Evolutionary conservation across 2,329 filamentous ascomycete genomes (phyloP).

Genomic region (Scedosporium boydii): DNA sequence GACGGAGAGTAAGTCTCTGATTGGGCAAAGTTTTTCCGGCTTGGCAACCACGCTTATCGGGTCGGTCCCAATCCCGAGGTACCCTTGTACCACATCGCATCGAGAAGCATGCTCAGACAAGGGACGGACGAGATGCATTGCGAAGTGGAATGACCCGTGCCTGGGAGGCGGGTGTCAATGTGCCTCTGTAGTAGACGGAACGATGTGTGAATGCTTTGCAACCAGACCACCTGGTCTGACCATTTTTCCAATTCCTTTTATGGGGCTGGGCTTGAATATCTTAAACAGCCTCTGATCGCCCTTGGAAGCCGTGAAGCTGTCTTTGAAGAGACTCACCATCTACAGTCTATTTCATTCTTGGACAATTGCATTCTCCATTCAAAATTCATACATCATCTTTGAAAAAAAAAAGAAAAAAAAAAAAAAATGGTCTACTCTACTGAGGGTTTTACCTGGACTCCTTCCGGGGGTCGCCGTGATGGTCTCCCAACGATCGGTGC

Average conservation of each 20-base stretch:
- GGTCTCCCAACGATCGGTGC: slow-evolving; percentile 2
- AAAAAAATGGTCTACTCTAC: neutral
- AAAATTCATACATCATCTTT: neutral
- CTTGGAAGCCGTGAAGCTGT: no score
- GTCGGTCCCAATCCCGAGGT: neutral
- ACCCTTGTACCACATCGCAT: neutral
- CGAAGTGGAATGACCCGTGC: no score
- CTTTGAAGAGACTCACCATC: neutral
- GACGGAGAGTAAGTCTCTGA: neutral
- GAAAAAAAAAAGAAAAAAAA: neutral
- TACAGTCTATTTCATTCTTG: neutral
- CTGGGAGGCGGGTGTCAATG: no score
- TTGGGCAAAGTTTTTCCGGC: neutral
- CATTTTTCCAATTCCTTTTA: no score
- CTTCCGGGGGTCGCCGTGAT: neutral
- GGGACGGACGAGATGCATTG: no score
- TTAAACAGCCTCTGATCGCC: no score
- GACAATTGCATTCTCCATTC: neutral
- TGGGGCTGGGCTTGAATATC: no score
- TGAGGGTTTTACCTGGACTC: slow-evolving; percentile 4
- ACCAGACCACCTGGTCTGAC: no score
- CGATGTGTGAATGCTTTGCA: no score
- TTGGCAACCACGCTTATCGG: neutral
- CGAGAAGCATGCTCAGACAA: neutral
- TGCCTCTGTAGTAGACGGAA: no score